Evolutionary conservation across 139 green algal species (phyloP).

Genomic region (Chlorella sp.): DNA sequence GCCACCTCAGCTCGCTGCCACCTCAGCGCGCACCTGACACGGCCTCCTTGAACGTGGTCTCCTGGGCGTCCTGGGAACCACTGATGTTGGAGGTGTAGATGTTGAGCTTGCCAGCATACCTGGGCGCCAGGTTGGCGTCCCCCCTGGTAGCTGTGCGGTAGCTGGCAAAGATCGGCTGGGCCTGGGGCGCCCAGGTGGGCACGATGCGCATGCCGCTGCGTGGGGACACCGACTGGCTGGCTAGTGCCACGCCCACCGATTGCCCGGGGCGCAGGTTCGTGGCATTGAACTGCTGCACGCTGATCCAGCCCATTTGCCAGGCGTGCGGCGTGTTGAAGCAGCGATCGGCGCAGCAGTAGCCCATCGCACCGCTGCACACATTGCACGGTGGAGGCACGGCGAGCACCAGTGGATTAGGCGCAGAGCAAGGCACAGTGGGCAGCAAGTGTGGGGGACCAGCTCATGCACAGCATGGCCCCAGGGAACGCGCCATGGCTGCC

Average conservation of each 20-base stretch:
- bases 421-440: too few relatives aligned
- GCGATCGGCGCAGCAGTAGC: constrained; percentile 39
- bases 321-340: constrained; percentile 52
- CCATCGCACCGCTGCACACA: constrained; percentile 4
- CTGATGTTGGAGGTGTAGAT: not conserved
- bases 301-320: constrained; percentile 50
- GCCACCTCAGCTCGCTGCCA: too few relatives aligned
- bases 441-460: too few relatives aligned
- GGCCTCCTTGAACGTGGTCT: constrained; percentile 12
- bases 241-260: not conserved
- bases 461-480: too few relatives aligned
- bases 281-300: constrained; percentile 25
- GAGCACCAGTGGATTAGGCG: too few relatives aligned
- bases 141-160: constrained; percentile 29
- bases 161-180: not conserved
- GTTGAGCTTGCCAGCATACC: too few relatives aligned
- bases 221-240: not conserved
- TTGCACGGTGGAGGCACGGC: too few relatives aligned
- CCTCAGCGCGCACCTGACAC: not conserved
- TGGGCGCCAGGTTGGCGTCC: not conserved
- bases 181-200: constrained; percentile 5
- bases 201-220: constrained; percentile 11
- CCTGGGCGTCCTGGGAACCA: constrained; percentile 14
- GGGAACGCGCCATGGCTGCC: too few relatives aligned
- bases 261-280: constrained; percentile 21